These are phyloP conservation scores for Cryptococcus sp. DNA, from an alignment of 1,284 basidiomycete species.

Conservation along the genomic window DNA sequence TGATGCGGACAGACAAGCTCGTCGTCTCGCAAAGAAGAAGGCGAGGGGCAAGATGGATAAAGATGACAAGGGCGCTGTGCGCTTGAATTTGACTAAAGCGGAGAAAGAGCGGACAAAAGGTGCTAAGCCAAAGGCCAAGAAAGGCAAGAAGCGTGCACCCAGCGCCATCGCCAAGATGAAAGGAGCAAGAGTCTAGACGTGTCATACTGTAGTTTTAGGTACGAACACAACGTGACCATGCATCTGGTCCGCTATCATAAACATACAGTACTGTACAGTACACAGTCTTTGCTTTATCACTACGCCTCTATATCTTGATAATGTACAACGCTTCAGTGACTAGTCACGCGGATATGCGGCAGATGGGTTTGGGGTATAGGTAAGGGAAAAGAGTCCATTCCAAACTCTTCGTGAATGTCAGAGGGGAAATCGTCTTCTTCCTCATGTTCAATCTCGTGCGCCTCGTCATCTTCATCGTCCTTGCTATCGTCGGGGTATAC, in stretches of 20 bases:
- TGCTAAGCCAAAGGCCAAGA: slow-evolving; percentile 29
- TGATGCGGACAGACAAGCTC: slow-evolving; percentile 74
- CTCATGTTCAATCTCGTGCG: background rate
- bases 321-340: slow-evolving; percentile 7
- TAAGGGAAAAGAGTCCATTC: background rate
- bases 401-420: background rate
- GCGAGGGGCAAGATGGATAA: slow-evolving; percentile 57
- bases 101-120: slow-evolving; percentile 28
- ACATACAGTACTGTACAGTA: no score
- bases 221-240: no score
- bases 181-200: slow-evolving; percentile 43
- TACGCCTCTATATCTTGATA: no score
- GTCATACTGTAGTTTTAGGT: no score
- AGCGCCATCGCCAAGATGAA: slow-evolving; percentile 52
- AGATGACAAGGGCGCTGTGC: slow-evolving; percentile 61
- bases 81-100: slow-evolving; percentile 33
- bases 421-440: background rate
- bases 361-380: background rate
- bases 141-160: slow-evolving; percentile 43
- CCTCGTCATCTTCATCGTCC: slow-evolving; percentile 2
- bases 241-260: no score
- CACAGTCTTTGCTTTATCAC: no score
- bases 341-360: slow-evolving; percentile 13
- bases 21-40: slow-evolving; percentile 86
- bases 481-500: no score